Conservation (phyloP, 305 asterid genomes). For the Fraxinus dipetala region DNA sequence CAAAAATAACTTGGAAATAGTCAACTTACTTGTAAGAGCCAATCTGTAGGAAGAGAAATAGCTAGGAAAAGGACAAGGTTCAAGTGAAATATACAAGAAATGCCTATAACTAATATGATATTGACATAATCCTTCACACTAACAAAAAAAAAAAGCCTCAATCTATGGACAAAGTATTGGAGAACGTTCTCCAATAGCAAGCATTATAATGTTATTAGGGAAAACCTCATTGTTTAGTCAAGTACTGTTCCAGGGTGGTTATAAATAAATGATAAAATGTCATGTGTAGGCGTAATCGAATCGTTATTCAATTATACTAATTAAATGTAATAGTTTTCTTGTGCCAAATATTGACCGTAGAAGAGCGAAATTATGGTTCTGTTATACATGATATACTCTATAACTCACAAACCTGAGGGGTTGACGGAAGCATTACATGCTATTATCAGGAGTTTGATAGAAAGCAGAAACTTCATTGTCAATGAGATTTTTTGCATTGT, state of each 20-base stretch:
- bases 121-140: neutral
- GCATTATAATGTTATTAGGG: no score
- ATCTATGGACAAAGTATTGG: neutral
- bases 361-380: no score
- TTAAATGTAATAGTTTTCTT: neutral
- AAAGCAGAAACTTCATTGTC: slow-evolving; percentile 84
- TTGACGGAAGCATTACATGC: slow-evolving; percentile 91
- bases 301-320: neutral
- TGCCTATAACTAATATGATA: neutral
- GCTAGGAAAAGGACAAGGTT: neutral
- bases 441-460: slow-evolving; percentile 76
- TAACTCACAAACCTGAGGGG: slow-evolving; percentile 68
- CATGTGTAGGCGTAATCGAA: neutral
- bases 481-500: slow-evolving; percentile 68
- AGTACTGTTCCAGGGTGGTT: neutral
- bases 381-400: no score
- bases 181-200: neutral
- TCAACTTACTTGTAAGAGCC: neutral
- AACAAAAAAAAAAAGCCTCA: neutral
- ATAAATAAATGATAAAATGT: neutral
- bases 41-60: neutral
- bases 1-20: no score
- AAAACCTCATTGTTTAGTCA: neutral
- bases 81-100: neutral
- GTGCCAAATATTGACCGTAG: neutral